Percentiles rank a stretch among this genome's conserved stretches.
phyloP scores from a whole-genome alignment of 140 eudicot genomes.

The Senecio squalidus region DNA sequence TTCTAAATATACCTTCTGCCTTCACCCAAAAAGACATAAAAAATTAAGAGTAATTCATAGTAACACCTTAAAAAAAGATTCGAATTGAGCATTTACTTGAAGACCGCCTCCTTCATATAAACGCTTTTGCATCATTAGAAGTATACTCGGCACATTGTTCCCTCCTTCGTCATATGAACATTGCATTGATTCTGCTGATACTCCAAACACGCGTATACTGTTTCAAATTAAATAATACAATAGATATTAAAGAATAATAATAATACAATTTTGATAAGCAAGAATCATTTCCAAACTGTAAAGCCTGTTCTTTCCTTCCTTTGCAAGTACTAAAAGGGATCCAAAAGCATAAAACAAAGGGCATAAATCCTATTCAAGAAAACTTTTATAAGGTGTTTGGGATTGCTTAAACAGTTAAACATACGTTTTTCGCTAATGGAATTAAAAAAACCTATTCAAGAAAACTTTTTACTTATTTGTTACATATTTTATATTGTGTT shows the following conservation, averaged over 20 bases:
- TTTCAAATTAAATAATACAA: neutral
- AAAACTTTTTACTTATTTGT: no score
- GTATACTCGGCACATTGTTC: neutral
- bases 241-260: neutral
- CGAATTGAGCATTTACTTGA: neutral
- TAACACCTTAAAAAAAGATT: neutral
- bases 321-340: constrained; percentile 19
- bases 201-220: no score
- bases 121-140: neutral
- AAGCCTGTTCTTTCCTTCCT: constrained; percentile 33
- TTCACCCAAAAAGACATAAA: no score
- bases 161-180: neutral
- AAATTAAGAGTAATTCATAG: neutral
- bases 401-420: no score
- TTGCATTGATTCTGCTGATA: no score
- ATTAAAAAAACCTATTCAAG: no score
- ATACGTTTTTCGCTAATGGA: no score
- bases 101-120: neutral
- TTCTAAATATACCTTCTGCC: no score
- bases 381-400: no score
- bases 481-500: no score
- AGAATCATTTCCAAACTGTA: constrained; percentile 21
- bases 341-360: constrained; percentile 7
- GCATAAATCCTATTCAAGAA: constrained; percentile 15
- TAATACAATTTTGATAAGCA: neutral